Evolutionary conservation across 192 early-diverging fungal genomes (phyloP).

Genomic region (Chytriomyces confervae): DNA sequence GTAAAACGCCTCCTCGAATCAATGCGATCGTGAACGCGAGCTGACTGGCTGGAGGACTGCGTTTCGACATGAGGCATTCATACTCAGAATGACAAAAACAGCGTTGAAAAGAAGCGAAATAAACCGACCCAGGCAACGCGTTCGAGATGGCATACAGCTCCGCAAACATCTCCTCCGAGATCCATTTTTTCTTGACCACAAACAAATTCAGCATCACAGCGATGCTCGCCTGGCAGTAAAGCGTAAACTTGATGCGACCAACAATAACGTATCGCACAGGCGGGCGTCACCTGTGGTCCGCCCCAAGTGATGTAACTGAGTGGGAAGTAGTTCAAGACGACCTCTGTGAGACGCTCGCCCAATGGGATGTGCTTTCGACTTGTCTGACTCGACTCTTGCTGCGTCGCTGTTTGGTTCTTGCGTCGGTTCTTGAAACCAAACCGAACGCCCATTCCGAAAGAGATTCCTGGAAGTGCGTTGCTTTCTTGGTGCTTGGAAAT

Average conservation of each 20-base stretch:
- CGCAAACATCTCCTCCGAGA: constrained; percentile 60
- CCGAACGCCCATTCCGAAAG: no score
- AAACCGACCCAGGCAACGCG: constrained; percentile 60
- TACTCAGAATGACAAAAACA: constrained; percentile 35
- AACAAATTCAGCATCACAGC: constrained; percentile 62
- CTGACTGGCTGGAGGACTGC: constrained; percentile 41
- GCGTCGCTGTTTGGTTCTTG: no score
- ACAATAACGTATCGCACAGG: constrained; percentile 29
- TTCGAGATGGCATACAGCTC: constrained; percentile 71
- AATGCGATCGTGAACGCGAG: constrained; percentile 52
- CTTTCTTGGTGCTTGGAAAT: no score
- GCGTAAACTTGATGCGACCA: background rate
- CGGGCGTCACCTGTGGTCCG: constrained; percentile 58
- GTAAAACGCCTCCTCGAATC: constrained; percentile 42
- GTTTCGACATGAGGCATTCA: background rate
- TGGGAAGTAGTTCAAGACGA: constrained; percentile 50
- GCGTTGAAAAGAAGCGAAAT: constrained; percentile 4
- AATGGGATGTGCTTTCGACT: background rate
- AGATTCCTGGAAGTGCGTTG: no score
- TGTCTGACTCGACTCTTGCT: no score
- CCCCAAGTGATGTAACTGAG: constrained; percentile 66
- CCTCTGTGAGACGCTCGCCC: constrained; percentile 33
- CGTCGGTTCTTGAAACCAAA: no score
- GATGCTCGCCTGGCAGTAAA: constrained; percentile 47
- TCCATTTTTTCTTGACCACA: constrained; percentile 60